Evolutionary conservation across 2,329 filamentous ascomycete genomes (phyloP).

Genomic region (Chrysosporium queenslandicum): DNA sequence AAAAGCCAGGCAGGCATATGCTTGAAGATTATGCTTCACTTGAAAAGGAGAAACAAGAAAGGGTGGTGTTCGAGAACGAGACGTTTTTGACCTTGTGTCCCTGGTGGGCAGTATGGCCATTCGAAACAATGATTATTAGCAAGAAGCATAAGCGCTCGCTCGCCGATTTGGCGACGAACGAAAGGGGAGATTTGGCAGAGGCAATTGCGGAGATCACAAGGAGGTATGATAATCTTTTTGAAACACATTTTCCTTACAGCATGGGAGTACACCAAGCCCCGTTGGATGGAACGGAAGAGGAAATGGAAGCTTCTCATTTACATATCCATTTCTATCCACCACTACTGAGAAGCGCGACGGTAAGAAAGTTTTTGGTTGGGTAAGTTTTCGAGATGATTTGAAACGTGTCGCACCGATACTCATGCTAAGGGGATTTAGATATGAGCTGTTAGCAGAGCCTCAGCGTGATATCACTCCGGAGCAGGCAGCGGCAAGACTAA

Average conservation of each 20-base stretch:
- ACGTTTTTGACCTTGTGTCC: constrained; percentile 80
- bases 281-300: constrained; percentile 66
- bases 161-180: constrained; percentile 64
- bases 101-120: constrained; percentile 98
- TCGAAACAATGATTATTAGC: constrained; percentile 82
- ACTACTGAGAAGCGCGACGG: constrained; percentile 79
- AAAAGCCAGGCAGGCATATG: constrained; percentile 64
- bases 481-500: constrained; percentile 72
- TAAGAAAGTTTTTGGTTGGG: constrained; percentile 91
- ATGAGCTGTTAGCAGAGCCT: constrained; percentile 94
- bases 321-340: constrained; percentile 98
- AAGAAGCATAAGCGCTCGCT: constrained; percentile 76
- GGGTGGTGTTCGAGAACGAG: constrained; percentile 79
- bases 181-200: constrained; percentile 67
- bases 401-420: neutral
- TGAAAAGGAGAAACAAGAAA: constrained; percentile 70
- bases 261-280: constrained; percentile 96
- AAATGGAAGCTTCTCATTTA: constrained; percentile 78
- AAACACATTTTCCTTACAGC: constrained; percentile 93
- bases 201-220: constrained; percentile 78
- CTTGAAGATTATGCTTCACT: constrained; percentile 78
- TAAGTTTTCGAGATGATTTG: constrained; percentile 25
- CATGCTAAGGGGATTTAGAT: constrained; percentile 36
- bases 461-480: constrained; percentile 96
- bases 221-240: constrained; percentile 92